A percentile compares a stretch with the other conserved stretches of the same genome.
phyloP scores from a whole-genome alignment of 768 basidiomycete genomes.

The Psilocybe subaeruginosa region DNA sequence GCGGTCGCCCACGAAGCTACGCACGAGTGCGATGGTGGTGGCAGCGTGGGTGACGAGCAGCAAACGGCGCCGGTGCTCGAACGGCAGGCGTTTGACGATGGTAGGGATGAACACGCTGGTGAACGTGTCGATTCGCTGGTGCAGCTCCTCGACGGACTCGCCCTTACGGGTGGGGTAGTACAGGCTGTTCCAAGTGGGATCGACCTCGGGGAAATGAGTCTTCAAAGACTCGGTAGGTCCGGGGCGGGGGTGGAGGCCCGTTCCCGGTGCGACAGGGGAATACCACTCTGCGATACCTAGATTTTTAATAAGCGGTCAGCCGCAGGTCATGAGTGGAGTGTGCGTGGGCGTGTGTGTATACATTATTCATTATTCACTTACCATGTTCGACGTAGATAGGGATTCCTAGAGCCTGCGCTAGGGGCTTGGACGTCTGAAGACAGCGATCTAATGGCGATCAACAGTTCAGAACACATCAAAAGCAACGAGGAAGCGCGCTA shows the following conservation, averaged over 20 bases:
- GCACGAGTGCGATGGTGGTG: constrained; percentile 66
- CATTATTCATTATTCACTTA: constrained; percentile 24
- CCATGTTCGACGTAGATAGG: constrained; percentile 86
- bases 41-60: constrained; percentile 79
- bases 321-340: background rate
- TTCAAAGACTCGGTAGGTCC: constrained; percentile 55
- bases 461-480: constrained; percentile 4
- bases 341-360: background rate
- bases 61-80: constrained; percentile 48
- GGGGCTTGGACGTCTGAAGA: constrained; percentile 75
- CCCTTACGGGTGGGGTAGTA: constrained; percentile 76
- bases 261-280: constrained; percentile 65
- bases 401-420: constrained; percentile 59
- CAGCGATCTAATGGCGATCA: constrained; percentile 63
- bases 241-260: constrained; percentile 80
- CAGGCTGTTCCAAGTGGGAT: constrained; percentile 64
- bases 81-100: constrained; percentile 46
- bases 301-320: background rate
- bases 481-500: background rate
- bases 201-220: constrained; percentile 60
- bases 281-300: constrained; percentile 81
- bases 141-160: constrained; percentile 65
- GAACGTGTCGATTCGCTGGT: constrained; percentile 59
- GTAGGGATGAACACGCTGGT: constrained; percentile 53
- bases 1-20: constrained; percentile 58